A percentile compares a stretch with the other conserved stretches of the same genome.
Evolutionary conservation across 371 early-diverging fungal species (phyloP).

Genomic region (Zopfochytrium polystomum): DNA sequence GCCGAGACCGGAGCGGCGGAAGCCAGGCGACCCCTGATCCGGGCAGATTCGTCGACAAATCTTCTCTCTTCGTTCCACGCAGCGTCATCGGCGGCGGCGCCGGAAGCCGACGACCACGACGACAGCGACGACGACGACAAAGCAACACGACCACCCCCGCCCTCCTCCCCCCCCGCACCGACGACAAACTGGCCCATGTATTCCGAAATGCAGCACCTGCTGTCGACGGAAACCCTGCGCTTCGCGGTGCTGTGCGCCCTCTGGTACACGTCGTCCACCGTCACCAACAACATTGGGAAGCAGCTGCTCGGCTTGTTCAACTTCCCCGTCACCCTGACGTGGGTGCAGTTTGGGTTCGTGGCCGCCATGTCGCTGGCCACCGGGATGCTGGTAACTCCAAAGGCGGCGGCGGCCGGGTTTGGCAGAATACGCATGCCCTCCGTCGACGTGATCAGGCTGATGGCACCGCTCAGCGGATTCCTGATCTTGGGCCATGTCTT

Average conservation of each 20-base stretch:
- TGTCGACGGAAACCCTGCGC: slow-evolving; percentile 11
- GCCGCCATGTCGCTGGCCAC: slow-evolving; percentile 53
- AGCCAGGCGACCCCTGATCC: no score
- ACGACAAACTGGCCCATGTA: no score
- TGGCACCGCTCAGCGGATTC: slow-evolving; percentile 70
- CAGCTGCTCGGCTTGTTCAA: slow-evolving; percentile 67
- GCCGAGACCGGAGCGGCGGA: no score
- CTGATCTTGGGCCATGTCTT: slow-evolving; percentile 83
- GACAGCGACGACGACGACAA: no score
- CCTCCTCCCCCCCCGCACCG: no score
- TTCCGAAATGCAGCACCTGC: no score
- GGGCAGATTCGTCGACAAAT: no score
- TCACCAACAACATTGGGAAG: slow-evolving; percentile 80
- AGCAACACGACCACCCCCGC: no score
- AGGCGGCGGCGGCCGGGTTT: no score
- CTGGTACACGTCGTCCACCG: slow-evolving; percentile 77
- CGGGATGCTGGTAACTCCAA: slow-evolving; percentile 3
- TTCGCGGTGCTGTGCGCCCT: slow-evolving; percentile 52
- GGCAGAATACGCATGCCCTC: slow-evolving; percentile 52
- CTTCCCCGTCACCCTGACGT: slow-evolving; percentile 78
- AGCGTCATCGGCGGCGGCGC: no score
- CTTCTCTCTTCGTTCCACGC: no score
- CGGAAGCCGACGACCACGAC: no score
- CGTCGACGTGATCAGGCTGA: slow-evolving; percentile 54
- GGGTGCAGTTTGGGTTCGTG: slow-evolving; percentile 74